Evolutionary conservation across 2,329 filamentous ascomycete species (phyloP).

Genomic region (Aspergillus tubingensis): DNA sequence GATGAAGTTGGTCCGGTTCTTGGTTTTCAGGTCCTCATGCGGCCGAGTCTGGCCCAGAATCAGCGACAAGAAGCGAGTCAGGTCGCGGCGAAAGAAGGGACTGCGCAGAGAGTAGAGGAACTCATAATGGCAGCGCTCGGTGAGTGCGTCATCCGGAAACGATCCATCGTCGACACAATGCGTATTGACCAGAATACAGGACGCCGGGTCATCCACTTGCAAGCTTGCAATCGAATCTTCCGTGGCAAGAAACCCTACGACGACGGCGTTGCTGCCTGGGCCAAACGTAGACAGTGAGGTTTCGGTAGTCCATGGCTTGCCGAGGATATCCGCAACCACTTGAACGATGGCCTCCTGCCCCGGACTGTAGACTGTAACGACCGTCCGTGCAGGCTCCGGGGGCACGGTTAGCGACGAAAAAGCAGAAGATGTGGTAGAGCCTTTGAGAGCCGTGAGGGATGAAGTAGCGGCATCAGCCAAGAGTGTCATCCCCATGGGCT

Average conservation of each 20-base stretch:
- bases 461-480: slow-evolving; percentile 28
- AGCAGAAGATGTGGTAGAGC: slow-evolving; percentile 14
- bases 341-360: slow-evolving; percentile 74
- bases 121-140: slow-evolving; percentile 75
- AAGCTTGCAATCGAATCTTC: slow-evolving; percentile 61
- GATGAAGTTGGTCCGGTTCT: slow-evolving; percentile 78
- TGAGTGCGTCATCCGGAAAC: slow-evolving; percentile 67
- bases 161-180: slow-evolving; percentile 73
- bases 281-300: slow-evolving; percentile 58
- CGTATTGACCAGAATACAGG: slow-evolving; percentile 71
- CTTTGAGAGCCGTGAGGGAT: slow-evolving; percentile 26
- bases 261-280: slow-evolving; percentile 60
- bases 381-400: slow-evolving; percentile 33
- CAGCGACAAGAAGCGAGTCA: slow-evolving; percentile 77
- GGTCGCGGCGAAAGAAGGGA: slow-evolving; percentile 71
- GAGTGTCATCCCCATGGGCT: slow-evolving; percentile 36
- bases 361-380: slow-evolving; percentile 68
- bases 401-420: slow-evolving; percentile 15
- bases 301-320: slow-evolving; percentile 68
- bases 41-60: slow-evolving; percentile 76
- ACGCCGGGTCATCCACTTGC: slow-evolving; percentile 57
- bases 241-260: slow-evolving; percentile 65
- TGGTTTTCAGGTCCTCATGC: slow-evolving; percentile 70
- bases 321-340: slow-evolving; percentile 75
- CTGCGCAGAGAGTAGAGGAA: slow-evolving; percentile 73